Percentiles rank a stretch among this genome's conserved stretches.
These are phyloP conservation scores for Sisymbrium irio DNA, from an alignment of 345 rosid genomes.

Conservation along the genomic window DNA sequence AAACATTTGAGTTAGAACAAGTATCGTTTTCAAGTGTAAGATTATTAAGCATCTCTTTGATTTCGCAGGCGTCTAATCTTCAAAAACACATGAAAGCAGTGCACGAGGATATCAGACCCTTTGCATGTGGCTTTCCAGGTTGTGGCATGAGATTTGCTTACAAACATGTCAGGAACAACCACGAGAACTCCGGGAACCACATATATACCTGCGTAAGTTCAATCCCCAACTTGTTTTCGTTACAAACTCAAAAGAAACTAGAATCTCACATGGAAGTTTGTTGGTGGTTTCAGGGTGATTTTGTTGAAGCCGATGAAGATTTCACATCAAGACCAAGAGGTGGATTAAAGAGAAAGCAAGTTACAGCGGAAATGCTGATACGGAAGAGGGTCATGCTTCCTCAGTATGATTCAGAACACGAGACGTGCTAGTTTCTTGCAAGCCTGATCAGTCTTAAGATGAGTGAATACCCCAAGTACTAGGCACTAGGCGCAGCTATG, in stretches of 20 bases:
- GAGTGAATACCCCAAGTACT: no score
- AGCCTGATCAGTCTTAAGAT: background rate
- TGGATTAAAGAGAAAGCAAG: constrained; percentile 62
- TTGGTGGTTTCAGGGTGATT: constrained; percentile 63
- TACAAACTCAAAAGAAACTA: background rate
- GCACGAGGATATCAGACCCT: constrained; percentile 55
- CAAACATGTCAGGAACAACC: constrained; percentile 80
- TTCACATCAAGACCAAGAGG: constrained; percentile 75
- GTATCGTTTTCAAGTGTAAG: no score
- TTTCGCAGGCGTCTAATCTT: constrained; percentile 65
- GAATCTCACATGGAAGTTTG: background rate
- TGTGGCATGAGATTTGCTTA: constrained; percentile 73
- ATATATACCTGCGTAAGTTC: constrained; percentile 56
- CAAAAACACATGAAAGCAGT: constrained; percentile 66
- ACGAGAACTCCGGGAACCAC: constrained; percentile 61
- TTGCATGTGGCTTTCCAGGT: constrained; percentile 50
- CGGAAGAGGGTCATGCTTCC: constrained; percentile 63
- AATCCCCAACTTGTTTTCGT: background rate
- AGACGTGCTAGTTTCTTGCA: background rate
- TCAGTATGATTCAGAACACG: constrained; percentile 19
- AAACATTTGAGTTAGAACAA: background rate
- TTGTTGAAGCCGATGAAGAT: constrained; percentile 57
- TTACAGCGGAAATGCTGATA: constrained; percentile 51
- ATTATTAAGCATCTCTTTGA: background rate
- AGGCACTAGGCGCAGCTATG: no score